Evolutionary conservation across 768 basidiomycete species (phyloP), one percentile per base, ranked within the genome.

Genomic region (Russula compacta): DNA sequence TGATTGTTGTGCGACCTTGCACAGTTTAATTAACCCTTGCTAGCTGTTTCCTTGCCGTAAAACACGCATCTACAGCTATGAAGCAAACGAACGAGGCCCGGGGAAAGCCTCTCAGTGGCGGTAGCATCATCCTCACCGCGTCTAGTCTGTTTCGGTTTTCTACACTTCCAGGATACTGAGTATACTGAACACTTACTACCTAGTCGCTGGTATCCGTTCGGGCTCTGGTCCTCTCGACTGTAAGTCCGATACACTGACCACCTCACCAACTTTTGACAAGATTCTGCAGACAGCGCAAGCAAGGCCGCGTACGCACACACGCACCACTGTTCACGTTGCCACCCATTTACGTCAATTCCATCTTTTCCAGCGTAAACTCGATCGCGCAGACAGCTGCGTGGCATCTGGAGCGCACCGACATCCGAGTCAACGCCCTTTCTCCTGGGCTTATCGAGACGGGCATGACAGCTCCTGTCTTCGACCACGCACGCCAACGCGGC

Each of bases 401-500:
- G 71, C 89, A 92, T 71, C 79, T 95, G 24, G 80, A 85, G 65
- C 86, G 80, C 70, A 86, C 84, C 1, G 87, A 92, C 72, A 81
- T 98, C 65, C 88, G 95, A 47, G 86, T 97, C 64, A 95, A 93
- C 72, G 78, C 86, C 47, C 84, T 97, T 66, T 95, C 92, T 69
- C 95, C 95, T 6, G 94, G 93, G 14, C 74, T 97, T 59, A 92
- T 97, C 68, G 89, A 95, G 76, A 98, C 94, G 9, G 89, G 86
- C 53, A 97, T 98, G 92, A 95, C 95, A 2, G 75, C 73, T 52
- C 69, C 66, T n/a, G 79, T 86, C 36, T 98, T 98, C 68, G 83
- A 88, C 32, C 79, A 79, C 52, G 94, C 94, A 33, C 83, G 87
- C 24, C 71, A 82, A 60, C 81, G 85, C 29, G 94, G 94, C 9